Base-by-base conservation (phyloP, 225 moss, liverwort and hornwort species). In the Climacium dendroides region DNA sequence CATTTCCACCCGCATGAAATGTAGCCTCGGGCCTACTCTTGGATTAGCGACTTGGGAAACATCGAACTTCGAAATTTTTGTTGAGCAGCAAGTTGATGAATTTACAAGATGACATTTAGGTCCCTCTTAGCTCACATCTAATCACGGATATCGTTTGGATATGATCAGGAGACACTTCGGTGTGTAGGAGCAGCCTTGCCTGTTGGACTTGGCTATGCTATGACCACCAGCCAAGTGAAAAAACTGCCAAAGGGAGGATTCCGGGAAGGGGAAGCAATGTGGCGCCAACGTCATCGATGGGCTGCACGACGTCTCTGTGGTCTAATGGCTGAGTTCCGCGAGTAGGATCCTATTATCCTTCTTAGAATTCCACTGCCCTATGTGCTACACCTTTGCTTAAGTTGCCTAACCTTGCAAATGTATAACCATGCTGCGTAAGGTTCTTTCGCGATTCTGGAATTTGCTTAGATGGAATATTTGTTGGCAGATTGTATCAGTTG, bases 261-360 rank as follows among this genome's bases (percentile, higher is more conserved):
- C 67, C 90, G 94, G 77, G 65, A 90, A 85, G 94, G 92, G n/a
- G 98, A 97, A 90, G 91, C 89, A 60, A 84, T 97, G 83, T 98
- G 98, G 98, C 92, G 97, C 60, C 83, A 81, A 71, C 93, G 97
- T 22, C 98, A 98, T 88, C 95, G 98, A 80, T 98, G 98, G 98
- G 97, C 98, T 89, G 97, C 98, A 73, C 91, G 93, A 77, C 97
- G 95, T 76, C 92, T 98, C 57, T 96, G 91, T 84, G 87, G 91
- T 76, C 91, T 95, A 59, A 89, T 97, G 91, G 86, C 92, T 48
- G 96, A 98, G 76, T 96, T 96, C 90, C 97, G 91, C 88, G 89
- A 96, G 98, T 96, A 94, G 84, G 92, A 84, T 74, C 62, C 28
- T 59, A 37, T 57, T 74, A 48, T 23, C 37, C n/a, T 30, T 85